These are phyloP conservation scores for Chondrostereum purpureum DNA, from an alignment of 1,284 basidiomycete species.

Conservation along the genomic window DNA sequence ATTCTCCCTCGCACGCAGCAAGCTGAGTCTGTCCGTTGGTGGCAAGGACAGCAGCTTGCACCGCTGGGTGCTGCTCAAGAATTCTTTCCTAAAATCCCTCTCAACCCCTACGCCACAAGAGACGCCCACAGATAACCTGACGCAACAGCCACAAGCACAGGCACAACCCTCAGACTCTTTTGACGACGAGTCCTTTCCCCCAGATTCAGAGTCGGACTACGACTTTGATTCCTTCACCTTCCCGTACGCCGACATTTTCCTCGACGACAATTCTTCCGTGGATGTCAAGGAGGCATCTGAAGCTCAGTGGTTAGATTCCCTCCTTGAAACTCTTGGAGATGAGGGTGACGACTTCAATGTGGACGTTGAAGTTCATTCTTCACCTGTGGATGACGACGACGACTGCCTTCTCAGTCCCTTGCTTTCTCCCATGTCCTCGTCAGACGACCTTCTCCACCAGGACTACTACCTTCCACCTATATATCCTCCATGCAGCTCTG, in stretches of 20 bases:
- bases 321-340: constrained; percentile 60
- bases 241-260: constrained; percentile 60
- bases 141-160: constrained; percentile 17
- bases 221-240: constrained; percentile 67
- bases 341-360: background rate
- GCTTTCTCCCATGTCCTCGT: constrained; percentile 63
- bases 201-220: too few relatives aligned
- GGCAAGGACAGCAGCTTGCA: constrained; percentile 66
- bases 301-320: constrained; percentile 72
- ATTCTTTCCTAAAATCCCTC: constrained; percentile 58
- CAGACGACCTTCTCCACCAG: constrained; percentile 57
- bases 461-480: constrained; percentile 44
- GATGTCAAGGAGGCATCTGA: constrained; percentile 52
- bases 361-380: background rate
- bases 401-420: constrained; percentile 43
- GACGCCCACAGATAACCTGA: too few relatives aligned
- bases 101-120: constrained; percentile 26
- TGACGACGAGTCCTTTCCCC: constrained; percentile 20
- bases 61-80: constrained; percentile 82
- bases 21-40: constrained; percentile 57
- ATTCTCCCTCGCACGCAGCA: constrained; percentile 62
- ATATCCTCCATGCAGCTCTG: constrained; percentile 4
- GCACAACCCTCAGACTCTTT: constrained; percentile 28
- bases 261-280: constrained; percentile 29
- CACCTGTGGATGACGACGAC: background rate